Conservation (phyloP, 805 yeast species). For the Yamadazyma insecticola region DNA sequence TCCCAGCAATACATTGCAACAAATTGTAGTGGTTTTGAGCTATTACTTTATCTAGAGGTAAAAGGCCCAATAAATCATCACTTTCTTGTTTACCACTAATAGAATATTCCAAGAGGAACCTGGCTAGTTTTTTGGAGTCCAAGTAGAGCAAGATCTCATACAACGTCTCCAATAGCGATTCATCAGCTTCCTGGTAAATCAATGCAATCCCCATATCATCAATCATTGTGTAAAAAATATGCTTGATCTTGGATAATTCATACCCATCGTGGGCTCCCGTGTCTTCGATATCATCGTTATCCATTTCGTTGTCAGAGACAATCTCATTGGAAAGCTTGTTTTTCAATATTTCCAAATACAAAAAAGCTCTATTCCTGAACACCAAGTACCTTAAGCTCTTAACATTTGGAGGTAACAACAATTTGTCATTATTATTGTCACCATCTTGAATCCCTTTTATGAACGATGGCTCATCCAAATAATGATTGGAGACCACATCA, state of each 20-base stretch:
- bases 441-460: conserved; percentile 39
- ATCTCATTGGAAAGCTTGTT: conserved; percentile 2
- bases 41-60: conserved; percentile 16
- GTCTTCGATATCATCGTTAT: conserved; percentile 18
- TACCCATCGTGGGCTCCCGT: conserved; percentile 1
- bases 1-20: background rate
- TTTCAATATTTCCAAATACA: conserved; percentile 45
- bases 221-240: conserved; percentile 40
- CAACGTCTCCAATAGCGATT: conserved; percentile 45
- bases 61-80: conserved; percentile 32
- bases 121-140: conserved; percentile 43
- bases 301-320: conserved; percentile 14
- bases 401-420: conserved; percentile 60
- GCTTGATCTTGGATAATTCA: conserved; percentile 9
- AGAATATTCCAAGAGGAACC: conserved; percentile 58
- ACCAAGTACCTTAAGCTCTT: conserved; percentile 72
- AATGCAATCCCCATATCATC: conserved; percentile 66
- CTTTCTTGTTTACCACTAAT: conserved; percentile 39
- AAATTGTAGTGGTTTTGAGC: background rate
- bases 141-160: conserved; percentile 49
- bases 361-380: conserved; percentile 76
- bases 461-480: conserved; percentile 34
- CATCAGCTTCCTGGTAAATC: conserved; percentile 65
- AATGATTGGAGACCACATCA: conserved; percentile 54
- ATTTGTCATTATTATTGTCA: conserved; percentile 26